Conservation (phyloP, 2,329 filamentous ascomycete genomes). For the Sporothrix euskadiensis region DNA sequence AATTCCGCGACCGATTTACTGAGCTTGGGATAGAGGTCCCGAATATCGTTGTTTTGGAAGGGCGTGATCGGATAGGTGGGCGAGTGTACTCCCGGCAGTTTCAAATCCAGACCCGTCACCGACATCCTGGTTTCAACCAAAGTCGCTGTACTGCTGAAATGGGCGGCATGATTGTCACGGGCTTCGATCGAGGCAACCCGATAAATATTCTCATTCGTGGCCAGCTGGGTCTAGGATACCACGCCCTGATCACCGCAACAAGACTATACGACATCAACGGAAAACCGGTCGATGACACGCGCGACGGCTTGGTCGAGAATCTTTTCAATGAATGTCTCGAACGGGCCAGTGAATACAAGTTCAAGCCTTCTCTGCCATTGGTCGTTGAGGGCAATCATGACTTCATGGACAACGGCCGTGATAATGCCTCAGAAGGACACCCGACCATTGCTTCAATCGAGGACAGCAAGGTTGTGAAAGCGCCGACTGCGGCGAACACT, state of each 20-base stretch:
- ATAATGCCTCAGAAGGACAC: slow-evolving; percentile 68
- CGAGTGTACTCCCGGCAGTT: slow-evolving; percentile 83
- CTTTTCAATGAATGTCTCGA: slow-evolving; percentile 95
- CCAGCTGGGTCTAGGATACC: slow-evolving; percentile 84
- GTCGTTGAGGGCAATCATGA: slow-evolving; percentile 80
- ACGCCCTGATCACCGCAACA: slow-evolving; percentile 74
- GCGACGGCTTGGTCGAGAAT: slow-evolving; percentile 82
- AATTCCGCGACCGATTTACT: slow-evolving; percentile 70
- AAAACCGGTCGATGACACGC: slow-evolving; percentile 70
- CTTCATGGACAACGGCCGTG: slow-evolving; percentile 78
- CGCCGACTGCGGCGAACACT: background rate
- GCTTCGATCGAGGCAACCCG: slow-evolving; percentile 93
- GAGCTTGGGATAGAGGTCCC: slow-evolving; percentile 68
- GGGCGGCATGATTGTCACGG: slow-evolving; percentile 97
- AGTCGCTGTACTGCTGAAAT: slow-evolving; percentile 84
- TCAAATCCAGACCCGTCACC: slow-evolving; percentile 52
- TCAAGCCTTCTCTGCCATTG: slow-evolving; percentile 68
- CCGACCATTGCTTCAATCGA: slow-evolving; percentile 74
- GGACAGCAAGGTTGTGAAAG: slow-evolving; percentile 59
- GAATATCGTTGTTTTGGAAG: slow-evolving; percentile 79
- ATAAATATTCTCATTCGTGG: slow-evolving; percentile 87
- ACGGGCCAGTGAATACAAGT: slow-evolving; percentile 85
- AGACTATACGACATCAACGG: slow-evolving; percentile 80
- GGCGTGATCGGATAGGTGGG: slow-evolving; percentile 81
- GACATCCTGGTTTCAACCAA: background rate